Evolutionary conservation across 2,329 filamentous ascomycete species (phyloP).

Genomic region (Colletotrichum zoysiae): DNA sequence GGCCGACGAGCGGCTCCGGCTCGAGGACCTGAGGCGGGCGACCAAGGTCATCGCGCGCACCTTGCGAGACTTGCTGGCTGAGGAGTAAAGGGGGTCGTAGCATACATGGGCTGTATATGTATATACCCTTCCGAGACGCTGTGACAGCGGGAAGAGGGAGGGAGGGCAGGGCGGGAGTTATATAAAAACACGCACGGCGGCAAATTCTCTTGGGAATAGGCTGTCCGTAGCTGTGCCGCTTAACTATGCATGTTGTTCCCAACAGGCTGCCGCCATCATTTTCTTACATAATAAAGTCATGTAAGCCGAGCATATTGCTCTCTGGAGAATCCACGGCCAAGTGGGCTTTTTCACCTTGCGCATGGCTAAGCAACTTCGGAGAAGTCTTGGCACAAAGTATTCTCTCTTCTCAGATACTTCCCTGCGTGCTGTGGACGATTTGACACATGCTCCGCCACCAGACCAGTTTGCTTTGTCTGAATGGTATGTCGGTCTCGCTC

Average conservation of each 20-base stretch:
- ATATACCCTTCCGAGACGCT: too few species aligned
- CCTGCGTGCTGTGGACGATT: background rate
- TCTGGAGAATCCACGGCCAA: background rate
- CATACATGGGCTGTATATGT: too few species aligned
- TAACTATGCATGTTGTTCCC: background rate
- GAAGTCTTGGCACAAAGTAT: conserved; percentile 9
- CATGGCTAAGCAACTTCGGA: background rate
- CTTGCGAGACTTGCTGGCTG: conserved; percentile 15
- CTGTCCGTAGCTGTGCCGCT: conserved; percentile 16
- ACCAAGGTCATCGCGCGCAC: conserved; percentile 28
- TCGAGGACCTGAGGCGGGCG: conserved; percentile 26
- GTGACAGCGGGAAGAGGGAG: too few species aligned
- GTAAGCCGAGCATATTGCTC: background rate
- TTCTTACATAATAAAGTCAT: conserved; percentile 31
- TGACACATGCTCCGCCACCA: background rate
- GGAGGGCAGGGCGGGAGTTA: background rate
- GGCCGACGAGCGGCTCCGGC: conserved; percentile 33
- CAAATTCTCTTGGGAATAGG: background rate
- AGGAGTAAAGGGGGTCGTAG: background rate
- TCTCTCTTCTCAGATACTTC: background rate
- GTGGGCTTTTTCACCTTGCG: background rate
- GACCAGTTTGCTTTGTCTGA: background rate
- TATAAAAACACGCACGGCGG: background rate
- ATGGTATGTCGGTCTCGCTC: background rate
- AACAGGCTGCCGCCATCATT: background rate